A percentile compares a stretch with the other conserved stretches of the same genome.
These are phyloP conservation scores for Neckera pumila DNA, from an alignment of 225 moss, liverwort and hornwort species.

Conservation along the genomic window DNA sequence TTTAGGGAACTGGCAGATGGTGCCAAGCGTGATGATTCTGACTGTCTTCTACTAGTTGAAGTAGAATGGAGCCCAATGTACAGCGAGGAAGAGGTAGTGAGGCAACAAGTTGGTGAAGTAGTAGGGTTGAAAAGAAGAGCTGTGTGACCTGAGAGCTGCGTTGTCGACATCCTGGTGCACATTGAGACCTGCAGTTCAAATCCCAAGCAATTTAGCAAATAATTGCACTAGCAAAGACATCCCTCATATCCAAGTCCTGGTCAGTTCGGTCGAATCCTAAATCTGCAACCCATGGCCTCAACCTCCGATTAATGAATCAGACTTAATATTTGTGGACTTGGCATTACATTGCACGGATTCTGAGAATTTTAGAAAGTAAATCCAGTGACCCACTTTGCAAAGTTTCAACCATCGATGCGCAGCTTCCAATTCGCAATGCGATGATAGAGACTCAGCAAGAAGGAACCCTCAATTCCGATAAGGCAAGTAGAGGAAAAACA, in stretches of 20 bases:
- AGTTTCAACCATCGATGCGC: neutral
- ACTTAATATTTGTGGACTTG: neutral
- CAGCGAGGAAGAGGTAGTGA: constrained; percentile 11
- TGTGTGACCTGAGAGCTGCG: constrained; percentile 8
- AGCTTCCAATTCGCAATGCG: neutral
- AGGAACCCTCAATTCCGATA: neutral
- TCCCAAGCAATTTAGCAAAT: neutral
- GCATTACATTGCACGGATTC: neutral
- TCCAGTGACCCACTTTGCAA: neutral
- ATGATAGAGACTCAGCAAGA: neutral
- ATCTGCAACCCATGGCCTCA: neutral
- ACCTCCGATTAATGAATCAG: too few relatives aligned
- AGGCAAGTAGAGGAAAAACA: neutral
- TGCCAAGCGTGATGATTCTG: neutral
- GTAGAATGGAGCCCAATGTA: neutral
- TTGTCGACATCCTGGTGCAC: constrained; percentile 20
- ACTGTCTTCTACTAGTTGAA: neutral
- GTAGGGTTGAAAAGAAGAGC: neutral
- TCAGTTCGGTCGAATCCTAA: neutral
- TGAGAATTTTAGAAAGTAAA: neutral
- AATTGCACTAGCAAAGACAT: too few relatives aligned
- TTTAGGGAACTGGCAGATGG: neutral
- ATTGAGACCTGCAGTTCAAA: constrained; percentile 29
- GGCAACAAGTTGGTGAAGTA: neutral
- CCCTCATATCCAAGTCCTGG: neutral